Evolutionary conservation across 2,329 filamentous ascomycete genomes (phyloP).

Genomic region (Sporothrix variecibatus): DNA sequence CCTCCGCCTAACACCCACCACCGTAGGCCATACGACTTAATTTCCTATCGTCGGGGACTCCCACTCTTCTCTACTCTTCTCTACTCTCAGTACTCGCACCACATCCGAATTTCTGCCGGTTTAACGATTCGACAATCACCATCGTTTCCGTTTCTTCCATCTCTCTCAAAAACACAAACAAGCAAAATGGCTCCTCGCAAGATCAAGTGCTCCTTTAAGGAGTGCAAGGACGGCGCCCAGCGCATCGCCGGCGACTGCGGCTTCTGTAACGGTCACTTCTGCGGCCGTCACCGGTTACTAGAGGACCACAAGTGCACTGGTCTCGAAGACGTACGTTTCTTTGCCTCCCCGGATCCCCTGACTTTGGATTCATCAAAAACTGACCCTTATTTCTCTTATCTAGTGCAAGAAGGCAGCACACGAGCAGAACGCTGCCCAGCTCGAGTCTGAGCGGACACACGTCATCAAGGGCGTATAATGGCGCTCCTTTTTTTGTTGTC

Average conservation of each 20-base stretch:
- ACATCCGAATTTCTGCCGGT: not conserved
- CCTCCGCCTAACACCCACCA: constrained; percentile 9
- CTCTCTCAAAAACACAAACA: constrained; percentile 4
- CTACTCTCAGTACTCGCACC: not conserved
- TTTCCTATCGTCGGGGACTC: not conserved
- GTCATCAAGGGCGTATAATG: constrained; percentile 85
- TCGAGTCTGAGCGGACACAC: constrained; percentile 89
- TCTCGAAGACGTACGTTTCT: constrained; percentile 74
- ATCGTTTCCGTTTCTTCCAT: not conserved
- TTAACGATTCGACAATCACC: not conserved
- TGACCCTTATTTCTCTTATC: constrained; percentile 30
- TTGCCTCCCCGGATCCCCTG: not conserved
- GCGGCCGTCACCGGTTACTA: constrained; percentile 88
- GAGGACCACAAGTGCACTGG: constrained; percentile 94
- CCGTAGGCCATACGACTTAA: not conserved
- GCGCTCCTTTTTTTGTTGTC: not conserved
- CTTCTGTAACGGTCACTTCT: constrained; percentile 93
- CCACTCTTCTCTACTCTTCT: not conserved
- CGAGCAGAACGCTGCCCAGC: constrained; percentile 87
- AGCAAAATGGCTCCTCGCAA: constrained; percentile 68
- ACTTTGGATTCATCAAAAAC: constrained; percentile 39
- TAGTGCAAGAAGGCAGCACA: constrained; percentile 96
- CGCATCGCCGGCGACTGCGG: constrained; percentile 94
- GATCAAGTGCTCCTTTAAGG: constrained; percentile 83
- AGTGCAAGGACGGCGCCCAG: constrained; percentile 84